These are phyloP conservation scores for Eucalyptus erythrocorys DNA, from an alignment of 345 rosid species.

Conservation along the genomic window DNA sequence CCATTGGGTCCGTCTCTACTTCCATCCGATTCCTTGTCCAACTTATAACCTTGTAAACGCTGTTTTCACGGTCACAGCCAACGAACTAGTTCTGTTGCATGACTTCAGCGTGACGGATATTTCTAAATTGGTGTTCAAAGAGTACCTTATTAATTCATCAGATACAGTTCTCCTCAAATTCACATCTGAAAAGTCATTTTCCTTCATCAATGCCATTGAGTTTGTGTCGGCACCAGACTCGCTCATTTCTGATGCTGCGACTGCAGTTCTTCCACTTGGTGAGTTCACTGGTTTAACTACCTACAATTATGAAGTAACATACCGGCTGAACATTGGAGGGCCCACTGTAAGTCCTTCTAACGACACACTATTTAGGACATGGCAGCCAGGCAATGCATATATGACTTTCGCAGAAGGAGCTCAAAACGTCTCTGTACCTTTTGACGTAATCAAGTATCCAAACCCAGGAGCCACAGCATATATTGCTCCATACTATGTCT, in stretches of 20 bases:
- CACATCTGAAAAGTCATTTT: slow-evolving; percentile 38
- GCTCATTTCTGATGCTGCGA: slow-evolving; percentile 42
- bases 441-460: slow-evolving; percentile 26
- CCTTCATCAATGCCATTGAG: slow-evolving; percentile 70
- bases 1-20: slow-evolving; percentile 83
- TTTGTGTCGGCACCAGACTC: slow-evolving; percentile 51
- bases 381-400: slow-evolving; percentile 44
- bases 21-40: slow-evolving; percentile 56
- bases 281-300: slow-evolving; percentile 33
- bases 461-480: slow-evolving; percentile 25
- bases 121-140: slow-evolving; percentile 37
- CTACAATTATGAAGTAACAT: slow-evolving; percentile 34
- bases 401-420: slow-evolving; percentile 52
- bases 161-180: slow-evolving; percentile 42
- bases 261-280: slow-evolving; percentile 26
- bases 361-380: slow-evolving; percentile 58
- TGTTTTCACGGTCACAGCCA: slow-evolving; percentile 45
- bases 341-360: slow-evolving; percentile 23
- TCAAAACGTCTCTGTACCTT: slow-evolving; percentile 10
- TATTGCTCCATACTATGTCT: slow-evolving; percentile 51
- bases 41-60: slow-evolving; percentile 28
- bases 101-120: slow-evolving; percentile 32
- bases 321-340: slow-evolving; percentile 75
- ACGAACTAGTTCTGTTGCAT: slow-evolving; percentile 49
- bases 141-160: slow-evolving; percentile 24